Base-by-base conservation (phyloP, 73 alveolate genomes). In the Tetrahymena malaccensis region DNA sequence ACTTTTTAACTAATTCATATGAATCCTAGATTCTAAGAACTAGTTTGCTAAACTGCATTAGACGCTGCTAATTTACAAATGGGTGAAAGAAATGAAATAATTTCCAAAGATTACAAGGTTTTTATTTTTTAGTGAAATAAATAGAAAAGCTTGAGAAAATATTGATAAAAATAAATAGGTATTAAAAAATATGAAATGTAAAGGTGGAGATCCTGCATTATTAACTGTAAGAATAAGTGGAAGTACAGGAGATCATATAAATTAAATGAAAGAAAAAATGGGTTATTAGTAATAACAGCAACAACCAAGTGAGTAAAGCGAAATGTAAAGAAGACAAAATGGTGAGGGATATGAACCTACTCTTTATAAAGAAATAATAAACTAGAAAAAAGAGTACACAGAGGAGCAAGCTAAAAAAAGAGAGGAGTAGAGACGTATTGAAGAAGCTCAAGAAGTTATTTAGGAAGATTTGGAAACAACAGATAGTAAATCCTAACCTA, bases 201-300 rank as follows among this genome's bases (percentile, higher is more conserved):
- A 98, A 95, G 99, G 99, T 83, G 98, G 98, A 37, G 97, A 96
- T 55, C 99, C 99, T 25, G 98, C 98, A 43, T 98, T 97, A 93
- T 96, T 98, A 85, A 94, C 97, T 34, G 94, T 95, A 15, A 95
- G 94, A 35, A 43, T 95, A 34, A 94, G 94, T 93, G 89, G 89
- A 70, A 70, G 8, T 22, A 70, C 43, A 5, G 89, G 89, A 27
- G 89, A 85, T 97, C 58, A 97, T 95, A 55, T 97, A 96, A 93
- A 96, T 94, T n/a, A 96, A 96, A 96, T 93, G 58, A 95, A 96
- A 97, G 97, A 97, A 94, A 97, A 98, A 96, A 97, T 97, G 43
- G 96, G 97, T 21, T 50, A 40, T 57, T 95, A 96, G 25, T 11
- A 97, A 93, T 93, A 94, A 85, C 6, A 35, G 43, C 93, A 95